Evolutionary conservation across 768 basidiomycete species (phyloP).

Genomic region (Termitomyces sp.): DNA sequence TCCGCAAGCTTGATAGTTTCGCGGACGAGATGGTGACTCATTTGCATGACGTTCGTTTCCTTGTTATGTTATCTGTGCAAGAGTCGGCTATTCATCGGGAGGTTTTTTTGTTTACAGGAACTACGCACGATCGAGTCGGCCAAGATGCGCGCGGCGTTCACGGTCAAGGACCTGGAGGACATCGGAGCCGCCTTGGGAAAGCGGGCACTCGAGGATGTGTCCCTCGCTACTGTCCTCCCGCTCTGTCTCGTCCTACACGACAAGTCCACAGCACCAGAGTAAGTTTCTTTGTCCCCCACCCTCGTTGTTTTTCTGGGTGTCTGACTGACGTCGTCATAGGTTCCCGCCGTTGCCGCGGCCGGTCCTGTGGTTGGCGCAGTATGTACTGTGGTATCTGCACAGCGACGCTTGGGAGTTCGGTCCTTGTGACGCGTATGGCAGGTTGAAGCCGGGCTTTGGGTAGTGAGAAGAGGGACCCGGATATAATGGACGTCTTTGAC

Average conservation of each 20-base stretch:
- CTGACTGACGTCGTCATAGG: too few relatives aligned
- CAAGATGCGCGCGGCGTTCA: conserved; percentile 18
- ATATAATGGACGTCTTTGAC: too few relatives aligned
- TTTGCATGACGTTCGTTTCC: conserved; percentile 8
- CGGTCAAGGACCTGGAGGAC: conserved; percentile 18
- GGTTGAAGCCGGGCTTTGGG: neutral
- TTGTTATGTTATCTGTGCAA: neutral
- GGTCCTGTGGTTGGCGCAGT: conserved; percentile 16
- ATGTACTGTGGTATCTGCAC: conserved; percentile 19
- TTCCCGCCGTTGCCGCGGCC: conserved; percentile 15
- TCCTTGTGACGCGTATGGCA: conserved; percentile 15
- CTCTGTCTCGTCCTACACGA: conserved; percentile 16
- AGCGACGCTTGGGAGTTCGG: conserved; percentile 25
- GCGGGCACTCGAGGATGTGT: conserved; percentile 13
- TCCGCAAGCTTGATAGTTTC: conserved; percentile 18
- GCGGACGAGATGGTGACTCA: conserved; percentile 20
- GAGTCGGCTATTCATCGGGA: neutral
- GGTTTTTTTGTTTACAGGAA: conserved; percentile 18
- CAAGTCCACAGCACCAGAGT: conserved; percentile 17
- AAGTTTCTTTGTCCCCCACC: neutral
- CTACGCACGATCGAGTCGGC: conserved; percentile 18
- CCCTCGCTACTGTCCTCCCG: conserved; percentile 19
- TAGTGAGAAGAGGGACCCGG: too few relatives aligned
- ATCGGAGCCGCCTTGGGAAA: conserved; percentile 16
- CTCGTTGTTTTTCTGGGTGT: neutral